Percentiles rank a stretch among this genome's conserved stretches.
Conservation (phyloP, 2,329 filamentous ascomycete species). For the Aspergillus fijiensis region DNA sequence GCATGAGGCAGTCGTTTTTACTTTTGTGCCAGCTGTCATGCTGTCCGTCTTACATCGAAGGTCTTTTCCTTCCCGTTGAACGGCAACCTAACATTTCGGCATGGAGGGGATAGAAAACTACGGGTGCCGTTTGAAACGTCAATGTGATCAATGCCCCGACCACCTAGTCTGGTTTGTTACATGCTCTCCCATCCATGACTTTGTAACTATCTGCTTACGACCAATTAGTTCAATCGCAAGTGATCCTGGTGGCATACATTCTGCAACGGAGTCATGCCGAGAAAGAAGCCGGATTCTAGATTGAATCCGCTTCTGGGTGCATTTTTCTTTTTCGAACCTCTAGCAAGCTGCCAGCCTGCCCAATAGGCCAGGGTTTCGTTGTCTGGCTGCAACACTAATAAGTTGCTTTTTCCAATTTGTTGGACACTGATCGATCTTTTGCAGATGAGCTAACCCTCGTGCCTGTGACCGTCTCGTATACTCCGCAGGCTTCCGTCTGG, state of each 20-base stretch:
- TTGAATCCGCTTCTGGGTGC: slow-evolving; percentile 4
- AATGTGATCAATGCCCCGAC: slow-evolving; percentile 12
- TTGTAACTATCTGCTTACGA: slow-evolving; percentile 16
- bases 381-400: slow-evolving; percentile 25
- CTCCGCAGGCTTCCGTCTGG: slow-evolving; percentile 32
- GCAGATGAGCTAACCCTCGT: slow-evolving; percentile 15
- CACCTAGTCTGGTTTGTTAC: slow-evolving; percentile 16
- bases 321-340: slow-evolving; percentile 6
- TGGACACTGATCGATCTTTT: slow-evolving; percentile 8
- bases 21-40: slow-evolving; percentile 38
- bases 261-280: slow-evolving; percentile 18
- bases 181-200: slow-evolving; percentile 14
- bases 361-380: slow-evolving; percentile 20
- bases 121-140: slow-evolving; percentile 6
- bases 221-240: slow-evolving; percentile 21
- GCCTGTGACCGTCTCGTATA: slow-evolving; percentile 20
- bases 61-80: slow-evolving; percentile 18
- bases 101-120: slow-evolving; percentile 9
- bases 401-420: slow-evolving; percentile 14
- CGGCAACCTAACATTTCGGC: slow-evolving; percentile 27
- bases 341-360: slow-evolving; percentile 17
- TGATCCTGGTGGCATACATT: slow-evolving; percentile 17
- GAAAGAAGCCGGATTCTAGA: slow-evolving; percentile 9
- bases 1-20: slow-evolving; percentile 30
- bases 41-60: slow-evolving; percentile 31